These are phyloP conservation scores for Kazachstania kunashirensis DNA, from an alignment of 805 yeast genomes.

Conservation along the genomic window DNA sequence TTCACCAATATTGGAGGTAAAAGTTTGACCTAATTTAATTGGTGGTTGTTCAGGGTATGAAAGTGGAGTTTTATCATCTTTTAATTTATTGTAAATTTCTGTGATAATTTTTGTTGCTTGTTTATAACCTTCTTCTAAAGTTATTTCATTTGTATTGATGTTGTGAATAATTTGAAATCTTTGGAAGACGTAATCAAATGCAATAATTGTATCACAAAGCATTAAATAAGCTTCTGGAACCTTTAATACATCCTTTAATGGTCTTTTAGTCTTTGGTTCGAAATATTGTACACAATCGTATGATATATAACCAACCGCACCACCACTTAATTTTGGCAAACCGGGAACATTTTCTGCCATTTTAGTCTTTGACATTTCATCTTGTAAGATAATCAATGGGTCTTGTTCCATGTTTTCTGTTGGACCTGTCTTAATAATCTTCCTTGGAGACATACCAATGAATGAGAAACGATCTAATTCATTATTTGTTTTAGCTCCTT, in stretches of 20 bases:
- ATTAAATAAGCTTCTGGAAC: constrained; percentile 89
- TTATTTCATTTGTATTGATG: constrained; percentile 37
- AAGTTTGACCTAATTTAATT: constrained; percentile 56
- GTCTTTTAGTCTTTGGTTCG: constrained; percentile 79
- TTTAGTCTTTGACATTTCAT: constrained; percentile 53
- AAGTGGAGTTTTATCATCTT: constrained; percentile 35
- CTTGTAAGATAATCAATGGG: constrained; percentile 66
- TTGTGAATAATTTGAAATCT: constrained; percentile 86
- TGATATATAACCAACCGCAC: constrained; percentile 92
- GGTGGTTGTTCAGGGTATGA: constrained; percentile 67
- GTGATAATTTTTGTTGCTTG: constrained; percentile 50
- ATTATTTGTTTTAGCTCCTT: constrained; percentile 84
- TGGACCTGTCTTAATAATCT: constrained; percentile 71
- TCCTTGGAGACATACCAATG: constrained; percentile 78
- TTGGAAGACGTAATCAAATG: constrained; percentile 89
- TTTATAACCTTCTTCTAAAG: constrained; percentile 37
- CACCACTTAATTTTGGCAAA: constrained; percentile 78
- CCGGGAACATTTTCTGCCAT: constrained; percentile 72
- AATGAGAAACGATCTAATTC: constrained; percentile 84
- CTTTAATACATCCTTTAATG: constrained; percentile 64
- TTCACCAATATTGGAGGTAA: constrained; percentile 85
- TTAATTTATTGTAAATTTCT: constrained; percentile 41
- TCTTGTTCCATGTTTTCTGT: constrained; percentile 47
- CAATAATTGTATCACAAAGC: constrained; percentile 84
- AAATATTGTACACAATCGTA: constrained; percentile 95